Percentiles rank a stretch among this genome's conserved stretches.
These are phyloP conservation scores for Fusarium tjaetaba DNA, from an alignment of 2,329 filamentous ascomycete species.

Conservation along the genomic window DNA sequence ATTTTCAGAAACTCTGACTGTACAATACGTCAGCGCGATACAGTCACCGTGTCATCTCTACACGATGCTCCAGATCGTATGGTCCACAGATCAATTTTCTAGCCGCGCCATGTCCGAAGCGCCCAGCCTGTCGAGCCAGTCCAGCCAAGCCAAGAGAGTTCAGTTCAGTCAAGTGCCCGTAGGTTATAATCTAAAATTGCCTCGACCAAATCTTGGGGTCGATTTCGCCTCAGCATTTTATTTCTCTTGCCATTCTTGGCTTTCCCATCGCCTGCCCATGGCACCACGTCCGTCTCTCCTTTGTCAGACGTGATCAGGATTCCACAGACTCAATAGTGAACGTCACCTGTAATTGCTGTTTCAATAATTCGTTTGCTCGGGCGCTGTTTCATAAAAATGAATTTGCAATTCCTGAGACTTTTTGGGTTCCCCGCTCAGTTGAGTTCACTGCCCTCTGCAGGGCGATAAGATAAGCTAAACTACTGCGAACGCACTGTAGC, in stretches of 20 bases:
- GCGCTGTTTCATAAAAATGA: slow-evolving; percentile 38
- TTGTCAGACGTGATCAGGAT: slow-evolving; percentile 7
- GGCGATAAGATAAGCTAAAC: slow-evolving; percentile 35
- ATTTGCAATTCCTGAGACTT: slow-evolving; percentile 22
- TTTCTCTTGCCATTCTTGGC: slow-evolving; percentile 26
- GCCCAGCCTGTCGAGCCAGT: slow-evolving; percentile 25
- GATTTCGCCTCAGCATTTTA: slow-evolving; percentile 9
- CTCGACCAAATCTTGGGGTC: slow-evolving; percentile 6
- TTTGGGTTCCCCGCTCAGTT: neutral
- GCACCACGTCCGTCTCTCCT: slow-evolving; percentile 13
- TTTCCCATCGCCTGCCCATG: slow-evolving; percentile 8
- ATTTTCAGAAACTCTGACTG: slow-evolving; percentile 22
- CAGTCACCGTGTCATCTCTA: slow-evolving; percentile 28
- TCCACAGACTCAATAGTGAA: neutral
- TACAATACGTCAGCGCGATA: slow-evolving; percentile 24
- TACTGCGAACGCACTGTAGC: slow-evolving; percentile 22
- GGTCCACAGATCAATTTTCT: slow-evolving; percentile 15
- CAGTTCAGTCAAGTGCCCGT: neutral
- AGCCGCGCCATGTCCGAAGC: slow-evolving; percentile 31
- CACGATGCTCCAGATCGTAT: slow-evolving; percentile 16
- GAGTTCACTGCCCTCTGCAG: slow-evolving; percentile 10
- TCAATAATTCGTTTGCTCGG: slow-evolving; percentile 27
- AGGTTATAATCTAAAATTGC: neutral
- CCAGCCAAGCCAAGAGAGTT: slow-evolving; percentile 1
- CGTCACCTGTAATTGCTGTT: slow-evolving; percentile 18